Evolutionary conservation across 2,329 filamentous ascomycete species (phyloP), one percentile per base, ranked within the genome.

Genomic region (Cercospora nicotianae): DNA sequence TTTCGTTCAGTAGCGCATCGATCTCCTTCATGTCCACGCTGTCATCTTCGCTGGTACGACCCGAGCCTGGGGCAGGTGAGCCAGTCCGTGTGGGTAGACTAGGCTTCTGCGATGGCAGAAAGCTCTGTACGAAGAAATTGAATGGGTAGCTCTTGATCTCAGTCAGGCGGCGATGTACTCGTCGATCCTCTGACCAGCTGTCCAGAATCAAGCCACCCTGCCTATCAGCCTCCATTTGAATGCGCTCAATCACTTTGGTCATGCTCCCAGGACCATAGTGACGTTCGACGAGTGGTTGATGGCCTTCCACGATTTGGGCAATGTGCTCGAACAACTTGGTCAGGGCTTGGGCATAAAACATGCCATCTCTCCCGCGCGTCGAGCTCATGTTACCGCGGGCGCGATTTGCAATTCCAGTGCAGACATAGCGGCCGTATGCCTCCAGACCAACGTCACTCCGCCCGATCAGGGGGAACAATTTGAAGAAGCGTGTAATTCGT

Each of bases 121-220:
- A 97, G 81, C 94, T 97, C 80, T 97, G 94, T 0, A 98, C 94
- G 55, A 99, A 83, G 77, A 99, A 99, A 0, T 94, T 97, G 79
- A 97, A 99, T 0, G 95, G 94, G 77, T 99, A 99, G 65, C 94
- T 97, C 81, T 96, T 98, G 79, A 97, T 92, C 76, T 99, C 95
- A 2, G 92, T 98, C 69, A 99, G 83, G 76, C 91, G 92, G 74
- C 94, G 88, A 76, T 94, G 91, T 59, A 99, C 88, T 68, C 84
- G 87, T 67, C 93, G 87, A 77, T 98, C 94, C 72, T 99, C 95
- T 65, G 89, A 90, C 93, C 95, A 99, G 0, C 94, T 95, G 78
- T 99, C 95, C 63, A 99, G 83, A 67, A 99, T 90, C 73, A 98
- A 97, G 71, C 95, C 95, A 20, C 94, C 95, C 81, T 99, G 95